Percentiles rank a stretch among this genome's conserved stretches.
Conservation (phyloP, 2,329 filamentous ascomycete genomes). For the Neoscytalidium dimidiatum region DNA sequence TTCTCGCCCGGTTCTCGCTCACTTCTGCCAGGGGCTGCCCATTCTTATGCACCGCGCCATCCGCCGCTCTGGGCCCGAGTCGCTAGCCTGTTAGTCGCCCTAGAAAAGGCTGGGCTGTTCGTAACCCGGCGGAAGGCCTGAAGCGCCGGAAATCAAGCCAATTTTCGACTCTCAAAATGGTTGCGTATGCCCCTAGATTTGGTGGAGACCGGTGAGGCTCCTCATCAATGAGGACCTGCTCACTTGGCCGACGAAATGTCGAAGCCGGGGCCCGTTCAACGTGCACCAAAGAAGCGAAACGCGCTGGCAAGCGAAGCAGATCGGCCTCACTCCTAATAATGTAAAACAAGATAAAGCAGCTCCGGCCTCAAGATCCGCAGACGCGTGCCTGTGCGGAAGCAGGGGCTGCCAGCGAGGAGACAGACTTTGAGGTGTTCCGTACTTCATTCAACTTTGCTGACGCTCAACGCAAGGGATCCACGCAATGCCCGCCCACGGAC, state of each 20-base stretch:
- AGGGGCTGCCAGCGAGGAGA: conserved; percentile 10
- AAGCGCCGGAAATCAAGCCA: conserved; percentile 1
- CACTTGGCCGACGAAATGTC: neutral
- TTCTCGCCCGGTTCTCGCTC: neutral
- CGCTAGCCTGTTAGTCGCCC: neutral
- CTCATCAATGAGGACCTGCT: neutral
- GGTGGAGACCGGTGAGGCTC: neutral
- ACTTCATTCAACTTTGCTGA: conserved; percentile 3
- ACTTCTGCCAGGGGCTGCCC: conserved; percentile 5
- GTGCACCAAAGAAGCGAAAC: conserved; percentile 9
- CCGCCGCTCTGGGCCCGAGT: neutral
- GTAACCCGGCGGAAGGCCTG: neutral
- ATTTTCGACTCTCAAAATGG: neutral
- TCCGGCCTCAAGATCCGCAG: neutral
- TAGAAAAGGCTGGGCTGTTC: neutral
- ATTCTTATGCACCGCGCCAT: conserved; percentile 6
- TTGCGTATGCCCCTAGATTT: neutral
- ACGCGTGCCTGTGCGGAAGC: conserved; percentile 10
- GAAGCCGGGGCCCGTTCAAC: neutral
- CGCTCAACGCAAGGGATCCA: neutral
- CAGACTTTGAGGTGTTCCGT: neutral
- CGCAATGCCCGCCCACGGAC: neutral
- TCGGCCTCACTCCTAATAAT: conserved; percentile 10
- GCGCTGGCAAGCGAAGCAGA: conserved; percentile 11
- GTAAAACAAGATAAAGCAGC: conserved; percentile 6